These are phyloP conservation scores for Apostasia shenzhenica DNA, from an alignment of 106 monocot genomes.

Conservation along the genomic window DNA sequence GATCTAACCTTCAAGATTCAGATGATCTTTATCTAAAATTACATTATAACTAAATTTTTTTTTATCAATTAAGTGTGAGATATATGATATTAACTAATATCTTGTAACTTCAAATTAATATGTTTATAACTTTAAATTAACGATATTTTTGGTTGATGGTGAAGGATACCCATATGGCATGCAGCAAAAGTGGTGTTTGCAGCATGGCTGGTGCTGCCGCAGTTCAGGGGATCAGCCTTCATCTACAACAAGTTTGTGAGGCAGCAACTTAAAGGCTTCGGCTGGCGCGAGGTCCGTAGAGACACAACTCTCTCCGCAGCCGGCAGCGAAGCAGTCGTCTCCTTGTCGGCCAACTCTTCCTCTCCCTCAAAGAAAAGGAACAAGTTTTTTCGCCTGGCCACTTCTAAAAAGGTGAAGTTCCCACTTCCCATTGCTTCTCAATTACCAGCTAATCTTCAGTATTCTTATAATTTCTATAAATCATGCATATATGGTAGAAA, in stretches of 20 bases:
- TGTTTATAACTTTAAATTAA: too few species aligned
- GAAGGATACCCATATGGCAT: conserved; percentile 63
- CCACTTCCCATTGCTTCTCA: not conserved
- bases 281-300: not conserved
- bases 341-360: not conserved
- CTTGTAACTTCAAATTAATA: too few species aligned
- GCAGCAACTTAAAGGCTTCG: conserved; percentile 17
- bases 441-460: not conserved
- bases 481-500: not conserved
- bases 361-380: conserved; percentile 5
- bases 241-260: conserved; percentile 58
- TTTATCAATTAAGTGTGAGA: not conserved
- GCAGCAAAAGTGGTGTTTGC: conserved; percentile 34
- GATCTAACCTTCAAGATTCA: too few species aligned
- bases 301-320: not conserved
- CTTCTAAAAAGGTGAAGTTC: conserved; percentile 7
- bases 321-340: not conserved
- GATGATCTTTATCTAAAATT: too few species aligned
- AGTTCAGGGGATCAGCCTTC: conserved; percentile 55
- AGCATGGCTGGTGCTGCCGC: conserved; percentile 57
- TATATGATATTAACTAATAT: not conserved
- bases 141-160: not conserved
- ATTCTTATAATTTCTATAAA: not conserved
- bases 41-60: not conserved
- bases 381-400: conserved; percentile 5